Evolutionary conservation across 208 protist species (phyloP), one percentile per base, ranked within the genome.

Genomic region (Herpetomonas samuelpessoai): DNA sequence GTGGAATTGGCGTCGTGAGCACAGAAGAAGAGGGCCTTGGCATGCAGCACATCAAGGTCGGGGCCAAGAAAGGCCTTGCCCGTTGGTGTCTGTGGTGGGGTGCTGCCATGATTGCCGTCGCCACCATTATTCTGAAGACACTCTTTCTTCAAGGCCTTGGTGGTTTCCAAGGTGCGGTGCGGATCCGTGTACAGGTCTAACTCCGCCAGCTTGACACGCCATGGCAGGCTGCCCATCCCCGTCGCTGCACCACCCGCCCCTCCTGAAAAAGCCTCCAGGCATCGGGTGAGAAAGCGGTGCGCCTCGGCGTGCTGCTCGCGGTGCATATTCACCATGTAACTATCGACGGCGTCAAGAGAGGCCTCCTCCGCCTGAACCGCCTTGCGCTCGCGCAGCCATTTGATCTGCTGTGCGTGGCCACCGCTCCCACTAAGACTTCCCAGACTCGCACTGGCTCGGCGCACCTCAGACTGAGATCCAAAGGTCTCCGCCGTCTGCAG

Each of bases 21-120:
- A 45, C 73, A 81, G 63, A 85, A 91, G 68, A 94, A 94, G 30
- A 91, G 38, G 25, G 74, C 72, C 64, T 92, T 92, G 55, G 82
- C 76, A 19, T 85, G 73, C 2, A 92, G 52, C 49, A 73, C 78
- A 39, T 81, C 48, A 12, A 88, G 61, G 31, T 91, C 83, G n/a
- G 78, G 39, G 44, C 22, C 2, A 28, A 7, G 26, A 21, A 7
- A 38, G 49, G n/a, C n/a, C n/a, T n/a, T n/a, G n/a, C n/a, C n/a
- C n/a, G n/a, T n/a, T n/a, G n/a, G n/a, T n/a, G n/a, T n/a, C n/a
- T n/a, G n/a, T n/a, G n/a, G n/a, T n/a, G n/a, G n/a, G n/a, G n/a
- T n/a, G n/a, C n/a, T n/a, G n/a, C n/a, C n/a, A n/a, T n/a, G n/a
- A n/a, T n/a, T n/a, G n/a, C n/a, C n/a, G n/a, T n/a, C n/a, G n/a